Evolutionary conservation across 2,329 filamentous ascomycete genomes (phyloP), one percentile per base, ranked within the genome.

Genomic region (Periglandula ipomoeae): DNA sequence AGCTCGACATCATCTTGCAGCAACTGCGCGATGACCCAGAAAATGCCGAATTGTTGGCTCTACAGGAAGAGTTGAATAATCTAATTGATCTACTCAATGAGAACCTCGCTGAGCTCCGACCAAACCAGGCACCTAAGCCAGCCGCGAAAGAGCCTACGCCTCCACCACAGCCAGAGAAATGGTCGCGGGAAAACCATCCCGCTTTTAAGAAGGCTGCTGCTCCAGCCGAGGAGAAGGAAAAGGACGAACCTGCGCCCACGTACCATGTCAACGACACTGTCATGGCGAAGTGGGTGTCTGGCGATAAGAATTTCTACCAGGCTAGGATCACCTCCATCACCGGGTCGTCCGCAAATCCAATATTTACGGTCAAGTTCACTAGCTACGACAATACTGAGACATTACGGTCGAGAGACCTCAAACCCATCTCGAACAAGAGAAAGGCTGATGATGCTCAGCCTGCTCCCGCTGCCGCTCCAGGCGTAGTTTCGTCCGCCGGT

Each of bases 311-410:
- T 22, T 96, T 90, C 70, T 97, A 97, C 70, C 85, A 89, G 41
- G 93, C 90, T 38, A 84, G 88, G 60, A 95, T 98, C 66, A 91
- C 89, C 46, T 90, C 87, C 46, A 90, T 96, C 59, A 96, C 91
- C 20, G 93, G 93, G 50, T 95, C 89, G 8, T 84, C 85, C n/a
- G 86, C 82, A 39, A 87, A 88, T 46, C 91, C 90, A 32, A 87
- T 96, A 54, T 98, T 96, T 65, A 85, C 88, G 43, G 90, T 98
- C 66, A 93, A 87, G 58, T 98, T 97, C 75, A 91, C 94, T 70
- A 87, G 82, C 60, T 97, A 97, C 70, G 81, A 84, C 54, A 89
- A 79, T 20, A 88, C 85, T 41, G 89, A 95, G 67, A 93, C 87
- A 30, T 70, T 95, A 52, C 80, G 84, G 52, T 81, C 85, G 53